These are phyloP conservation scores for Penicillium lividum DNA, from an alignment of 495 filamentous ascomycete species.

Conservation along the genomic window DNA sequence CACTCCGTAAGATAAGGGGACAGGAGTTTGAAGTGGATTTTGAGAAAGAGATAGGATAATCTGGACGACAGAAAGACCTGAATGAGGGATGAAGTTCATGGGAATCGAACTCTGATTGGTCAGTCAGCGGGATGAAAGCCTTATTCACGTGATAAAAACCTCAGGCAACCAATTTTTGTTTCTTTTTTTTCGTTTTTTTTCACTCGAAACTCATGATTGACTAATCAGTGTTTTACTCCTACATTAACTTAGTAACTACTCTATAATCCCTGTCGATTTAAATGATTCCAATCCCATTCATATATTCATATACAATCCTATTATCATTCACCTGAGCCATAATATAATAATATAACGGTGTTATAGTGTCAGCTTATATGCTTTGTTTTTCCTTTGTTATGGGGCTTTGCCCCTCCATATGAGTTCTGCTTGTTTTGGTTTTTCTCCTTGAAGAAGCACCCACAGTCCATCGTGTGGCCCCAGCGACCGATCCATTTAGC, in stretches of 20 bases:
- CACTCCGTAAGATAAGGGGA: conserved; percentile 2
- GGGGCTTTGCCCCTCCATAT: conserved; percentile 16
- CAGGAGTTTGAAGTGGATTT: neutral
- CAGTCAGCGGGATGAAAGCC: neutral
- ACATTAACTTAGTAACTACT: too few species aligned
- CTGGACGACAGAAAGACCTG: conserved; percentile 18
- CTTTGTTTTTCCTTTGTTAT: conserved; percentile 2
- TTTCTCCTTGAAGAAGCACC: conserved; percentile 37
- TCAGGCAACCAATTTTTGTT: neutral
- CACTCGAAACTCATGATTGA: neutral
- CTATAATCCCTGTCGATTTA: neutral
- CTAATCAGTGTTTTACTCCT: neutral
- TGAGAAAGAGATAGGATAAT: conserved; percentile 9
- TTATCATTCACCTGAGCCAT: neutral
- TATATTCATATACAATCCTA: neutral
- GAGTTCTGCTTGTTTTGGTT: conserved; percentile 46
- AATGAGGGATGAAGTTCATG: conserved; percentile 23
- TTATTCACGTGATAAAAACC: neutral
- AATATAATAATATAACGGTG: neutral
- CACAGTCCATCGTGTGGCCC: conserved; percentile 34
- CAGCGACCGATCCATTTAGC: conserved; percentile 34
- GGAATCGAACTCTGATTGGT: conserved; percentile 22
- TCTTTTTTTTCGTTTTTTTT: conserved; percentile 1
- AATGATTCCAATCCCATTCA: neutral
- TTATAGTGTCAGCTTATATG: neutral